Percentiles rank a stretch among this genome's conserved stretches.
These are phyloP conservation scores for Myxozyma sirexii DNA, from an alignment of 805 yeast genomes.

Conservation along the genomic window DNA sequence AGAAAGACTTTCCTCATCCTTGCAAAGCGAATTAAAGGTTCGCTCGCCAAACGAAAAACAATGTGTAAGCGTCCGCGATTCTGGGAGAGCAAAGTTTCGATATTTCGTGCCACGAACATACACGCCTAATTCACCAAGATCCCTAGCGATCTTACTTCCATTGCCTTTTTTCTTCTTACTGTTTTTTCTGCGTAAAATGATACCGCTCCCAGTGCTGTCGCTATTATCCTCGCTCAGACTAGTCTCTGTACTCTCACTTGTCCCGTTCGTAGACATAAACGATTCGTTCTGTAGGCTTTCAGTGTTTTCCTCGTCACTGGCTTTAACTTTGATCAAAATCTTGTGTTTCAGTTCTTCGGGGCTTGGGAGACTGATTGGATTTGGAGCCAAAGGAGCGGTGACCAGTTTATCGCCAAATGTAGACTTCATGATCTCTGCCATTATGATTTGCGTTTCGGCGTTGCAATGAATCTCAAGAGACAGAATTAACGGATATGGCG, in stretches of 20 bases:
- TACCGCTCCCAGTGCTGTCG: constrained; percentile 40
- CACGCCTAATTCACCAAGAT: constrained; percentile 64
- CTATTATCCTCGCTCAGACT: constrained; percentile 43
- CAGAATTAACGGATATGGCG: constrained; percentile 82
- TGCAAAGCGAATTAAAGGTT: constrained; percentile 60
- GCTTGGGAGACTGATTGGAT: constrained; percentile 56
- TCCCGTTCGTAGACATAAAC: constrained; percentile 35
- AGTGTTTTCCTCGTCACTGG: constrained; percentile 43
- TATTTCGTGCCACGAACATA: constrained; percentile 77
- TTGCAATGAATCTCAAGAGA: constrained; percentile 86
- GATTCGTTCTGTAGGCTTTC: constrained; percentile 2
- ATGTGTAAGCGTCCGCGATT: constrained; percentile 77
- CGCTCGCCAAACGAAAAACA: constrained; percentile 87
- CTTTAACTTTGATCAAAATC: constrained; percentile 78
- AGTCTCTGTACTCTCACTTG: constrained; percentile 40
- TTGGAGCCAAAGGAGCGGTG: constrained; percentile 44
- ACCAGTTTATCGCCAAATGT: constrained; percentile 63
- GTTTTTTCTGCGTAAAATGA: constrained; percentile 29
- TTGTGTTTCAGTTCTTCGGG: constrained; percentile 73
- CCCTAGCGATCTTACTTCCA: constrained; percentile 39
- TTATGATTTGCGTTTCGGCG: constrained; percentile 62
- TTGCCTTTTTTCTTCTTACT: constrained; percentile 23
- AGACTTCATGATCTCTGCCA: constrained; percentile 56
- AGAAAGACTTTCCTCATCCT: constrained; percentile 57
- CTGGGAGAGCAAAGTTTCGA: constrained; percentile 81